A percentile compares a stretch with the other conserved stretches of the same genome.
Conservation (phyloP, 1,284 basidiomycete genomes). For the Cryptococcus sp. region DNA sequence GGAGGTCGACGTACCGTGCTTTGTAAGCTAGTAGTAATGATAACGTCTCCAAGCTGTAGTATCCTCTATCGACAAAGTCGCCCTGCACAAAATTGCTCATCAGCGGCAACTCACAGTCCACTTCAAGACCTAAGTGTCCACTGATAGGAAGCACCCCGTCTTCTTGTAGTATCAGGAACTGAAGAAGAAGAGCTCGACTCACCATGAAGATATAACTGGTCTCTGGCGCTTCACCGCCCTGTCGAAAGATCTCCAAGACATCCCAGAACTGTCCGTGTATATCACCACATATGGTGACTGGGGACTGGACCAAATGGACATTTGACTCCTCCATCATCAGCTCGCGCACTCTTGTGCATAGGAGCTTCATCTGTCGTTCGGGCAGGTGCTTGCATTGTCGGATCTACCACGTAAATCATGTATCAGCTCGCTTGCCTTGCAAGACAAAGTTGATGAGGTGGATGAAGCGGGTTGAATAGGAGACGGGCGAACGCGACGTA, state of each 20-base stretch:
- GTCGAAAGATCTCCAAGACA: conserved; percentile 81
- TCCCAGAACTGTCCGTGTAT: conserved; percentile 98
- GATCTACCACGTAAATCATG: conserved; percentile 58
- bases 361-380: conserved; percentile 84
- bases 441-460: neutral
- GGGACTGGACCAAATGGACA: conserved; percentile 87
- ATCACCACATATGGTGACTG: conserved; percentile 90
- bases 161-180: neutral
- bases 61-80: conserved; percentile 95
- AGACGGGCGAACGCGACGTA: conserved; percentile 14
- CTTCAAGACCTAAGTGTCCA: no score
- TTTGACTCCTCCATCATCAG: conserved; percentile 93
- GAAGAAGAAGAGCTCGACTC: conserved; percentile 20
- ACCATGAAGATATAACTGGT: conserved; percentile 99
- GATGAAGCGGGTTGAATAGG: neutral
- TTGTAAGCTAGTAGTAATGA: conserved; percentile 86
- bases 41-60: conserved; percentile 95
- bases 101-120: no score
- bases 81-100: conserved; percentile 60
- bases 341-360: conserved; percentile 81
- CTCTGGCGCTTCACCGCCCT: conserved; percentile 82
- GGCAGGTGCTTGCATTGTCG: conserved; percentile 82
- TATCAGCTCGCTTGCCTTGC: neutral
- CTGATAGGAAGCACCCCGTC: neutral
- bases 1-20: conserved; percentile 64